These are phyloP conservation scores for Trichosporon inkin DNA, from an alignment of 1,284 basidiomycete species.

Conservation along the genomic window DNA sequence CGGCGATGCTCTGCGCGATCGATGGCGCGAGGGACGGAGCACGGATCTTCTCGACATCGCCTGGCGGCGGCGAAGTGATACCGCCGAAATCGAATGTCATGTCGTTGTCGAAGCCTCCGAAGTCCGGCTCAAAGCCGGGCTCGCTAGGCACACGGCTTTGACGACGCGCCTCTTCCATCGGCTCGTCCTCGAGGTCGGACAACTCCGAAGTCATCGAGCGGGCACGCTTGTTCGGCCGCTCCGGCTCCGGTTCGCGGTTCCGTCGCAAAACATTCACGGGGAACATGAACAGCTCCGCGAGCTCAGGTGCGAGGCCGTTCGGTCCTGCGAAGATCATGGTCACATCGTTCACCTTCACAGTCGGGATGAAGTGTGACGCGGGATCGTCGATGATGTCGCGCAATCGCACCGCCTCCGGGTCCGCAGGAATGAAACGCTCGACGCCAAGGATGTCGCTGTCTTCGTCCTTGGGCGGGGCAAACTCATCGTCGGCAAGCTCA, in stretches of 20 bases:
- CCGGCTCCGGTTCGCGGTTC: conserved; percentile 39
- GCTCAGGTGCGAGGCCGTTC: conserved; percentile 63
- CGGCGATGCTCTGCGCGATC: conserved; percentile 25
- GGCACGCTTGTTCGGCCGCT: conserved; percentile 12
- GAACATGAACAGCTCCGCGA: conserved; percentile 76
- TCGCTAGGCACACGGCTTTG: conserved; percentile 21
- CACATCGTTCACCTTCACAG: conserved; percentile 62
- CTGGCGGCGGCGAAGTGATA: conserved; percentile 8
- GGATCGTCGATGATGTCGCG: conserved; percentile 81
- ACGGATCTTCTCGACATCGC: not conserved
- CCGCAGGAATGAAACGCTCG: conserved; percentile 76
- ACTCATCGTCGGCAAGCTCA: conserved; percentile 70
- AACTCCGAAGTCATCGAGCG: not conserved
- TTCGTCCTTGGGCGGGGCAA: conserved; percentile 59
- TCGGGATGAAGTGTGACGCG: conserved; percentile 76
- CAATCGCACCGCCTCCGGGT: conserved; percentile 72
- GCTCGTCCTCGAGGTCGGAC: conserved; percentile 16
- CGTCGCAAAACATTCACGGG: conserved; percentile 57
- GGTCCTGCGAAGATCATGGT: conserved; percentile 73
- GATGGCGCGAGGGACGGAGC: conserved; percentile 22
- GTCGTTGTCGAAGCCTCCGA: conserved; percentile 22
- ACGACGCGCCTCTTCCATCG: conserved; percentile 62
- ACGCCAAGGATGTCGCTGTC: conserved; percentile 69
- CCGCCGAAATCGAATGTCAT: conserved; percentile 18
- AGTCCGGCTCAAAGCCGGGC: conserved; percentile 22